Evolutionary conservation across 1,284 basidiomycete genomes (phyloP), one percentile per base, ranked within the genome.

Genomic region (Ustilago xerochloae): DNA sequence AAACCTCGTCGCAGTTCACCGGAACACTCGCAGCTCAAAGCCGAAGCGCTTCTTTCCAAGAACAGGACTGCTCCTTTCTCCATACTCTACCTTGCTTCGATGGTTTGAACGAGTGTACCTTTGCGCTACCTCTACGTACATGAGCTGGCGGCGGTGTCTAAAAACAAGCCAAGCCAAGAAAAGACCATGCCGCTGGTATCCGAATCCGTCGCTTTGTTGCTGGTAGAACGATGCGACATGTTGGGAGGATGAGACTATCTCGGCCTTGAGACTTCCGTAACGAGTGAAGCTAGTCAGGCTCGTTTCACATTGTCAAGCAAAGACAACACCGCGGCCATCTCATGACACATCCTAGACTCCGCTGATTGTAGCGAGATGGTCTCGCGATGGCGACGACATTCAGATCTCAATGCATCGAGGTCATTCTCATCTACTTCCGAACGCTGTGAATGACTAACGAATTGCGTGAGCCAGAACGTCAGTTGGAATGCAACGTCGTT

Each of bases 31-130:
- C 59, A 62, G 35, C 36, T 50, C 52, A 33, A 62, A 47, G 45
- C 59, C 59, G 59, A 62, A 48, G 24, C 20, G 59, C 59, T 41
- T 26, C 43, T 49, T 54, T 62, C 59, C 36, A 59, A 59, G 57
- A 56, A 56, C 54, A 59, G 38, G 4, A 10, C 22, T 26, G 8
- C 29, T 22, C 29, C 41, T n/a, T 9, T 3, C 20, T 30, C 28
- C 10, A 22, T 35, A 22, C n/a, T 41, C 47, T 22, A 49, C 18
- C 29, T 38, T 36, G 49, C 33, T 18, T 28, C 46, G n/a, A n/a
- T n/a, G n/a, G n/a, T n/a, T n/a, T n/a, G n/a, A n/a, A n/a, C n/a
- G n/a, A n/a, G n/a, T n/a, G n/a, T n/a, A n/a, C n/a, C n/a, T n/a
- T n/a, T n/a, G n/a, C n/a, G n/a, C n/a, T n/a, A n/a, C n/a, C n/a